Evolutionary conservation across 1,284 basidiomycete species (phyloP), one percentile per base, ranked within the genome.

Genomic region (Coniferiporia weirii): DNA sequence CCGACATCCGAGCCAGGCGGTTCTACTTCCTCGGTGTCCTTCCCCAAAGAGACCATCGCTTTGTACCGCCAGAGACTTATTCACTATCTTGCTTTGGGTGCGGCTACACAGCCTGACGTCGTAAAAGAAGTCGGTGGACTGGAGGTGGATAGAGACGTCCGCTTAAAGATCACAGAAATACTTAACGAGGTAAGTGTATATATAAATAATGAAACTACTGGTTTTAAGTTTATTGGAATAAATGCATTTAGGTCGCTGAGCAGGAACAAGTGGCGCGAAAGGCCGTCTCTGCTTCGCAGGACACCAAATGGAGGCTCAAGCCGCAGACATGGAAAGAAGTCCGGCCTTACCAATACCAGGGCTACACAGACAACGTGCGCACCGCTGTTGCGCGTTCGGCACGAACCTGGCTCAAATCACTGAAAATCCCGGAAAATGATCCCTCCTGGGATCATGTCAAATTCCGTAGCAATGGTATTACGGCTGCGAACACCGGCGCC

Each of bases 281-380:
- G 66, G 38, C 66, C 75, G 0, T 69, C 72, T 2, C 73, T 4
- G 12, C 73, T 56, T 64, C 66, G 0, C 36, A 56, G 17, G 47
- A 46, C 6, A 48, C 52, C 6, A 53, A 56, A 17, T 89, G 84
- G 78, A 65, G 70, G 27, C 79, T 89, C 60, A 84, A 81, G 61
- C 71, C 75, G 17, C 65, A 70, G 36, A 70, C 78, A 0, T 90
- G 86, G 85, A 74, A 73, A 32, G 83, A 89, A 64, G 82, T 88
- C 19, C 82, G 85, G 5, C 88, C 88, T 0, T 84, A 76, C 60
- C 82, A 83, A 62, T 85, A 79, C 77, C 72, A 74, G 0, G 72
- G 72, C 32, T 73, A 85, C 20, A 71, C 72, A 0, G 75, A 79
- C 17, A 52, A 71, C 1, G 80, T 83, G 49, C 76, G 79, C 1